Evolutionary conservation across 2,329 filamentous ascomycete genomes (phyloP).

Genomic region (Paraconiothyrium sp.): DNA sequence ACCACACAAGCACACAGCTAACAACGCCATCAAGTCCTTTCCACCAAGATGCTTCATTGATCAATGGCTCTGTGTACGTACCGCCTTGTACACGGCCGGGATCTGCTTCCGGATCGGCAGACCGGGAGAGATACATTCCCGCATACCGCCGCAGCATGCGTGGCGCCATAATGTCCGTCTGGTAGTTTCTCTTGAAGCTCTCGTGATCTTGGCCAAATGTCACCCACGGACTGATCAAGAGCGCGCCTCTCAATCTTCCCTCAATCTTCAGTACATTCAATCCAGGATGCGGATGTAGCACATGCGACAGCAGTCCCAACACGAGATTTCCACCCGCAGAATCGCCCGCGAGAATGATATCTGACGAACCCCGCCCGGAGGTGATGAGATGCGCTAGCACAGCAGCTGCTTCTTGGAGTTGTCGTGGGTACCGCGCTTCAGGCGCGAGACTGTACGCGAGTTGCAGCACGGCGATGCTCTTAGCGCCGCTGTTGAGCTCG

Average conservation of each 20-base stretch:
- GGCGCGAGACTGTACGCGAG: conserved; percentile 34
- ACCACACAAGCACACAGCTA: background rate
- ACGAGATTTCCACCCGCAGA: conserved; percentile 31
- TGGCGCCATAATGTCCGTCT: background rate
- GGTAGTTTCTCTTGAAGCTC: background rate
- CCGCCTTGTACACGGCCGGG: background rate
- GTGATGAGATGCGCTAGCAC: conserved; percentile 24
- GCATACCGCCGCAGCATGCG: background rate
- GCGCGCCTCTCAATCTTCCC: background rate
- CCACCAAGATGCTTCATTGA: background rate
- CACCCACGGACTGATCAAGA: background rate
- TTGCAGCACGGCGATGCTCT: conserved; percentile 27
- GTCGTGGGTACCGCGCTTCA: conserved; percentile 29
- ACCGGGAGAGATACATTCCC: background rate
- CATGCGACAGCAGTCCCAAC: conserved; percentile 34
- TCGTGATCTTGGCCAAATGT: background rate
- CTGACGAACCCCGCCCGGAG: background rate
- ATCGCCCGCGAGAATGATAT: conserved; percentile 30
- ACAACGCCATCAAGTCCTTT: background rate
- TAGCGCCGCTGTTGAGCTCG: conserved; percentile 21
- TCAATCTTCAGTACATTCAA: conserved; percentile 4
- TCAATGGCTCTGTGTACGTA: background rate
- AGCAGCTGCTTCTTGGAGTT: conserved; percentile 31
- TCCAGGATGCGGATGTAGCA: conserved; percentile 36
- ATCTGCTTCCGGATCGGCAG: background rate